These are phyloP conservation scores for Prunus armeniaca DNA, from an alignment of 306 rosid genomes.

Conservation along the genomic window DNA sequence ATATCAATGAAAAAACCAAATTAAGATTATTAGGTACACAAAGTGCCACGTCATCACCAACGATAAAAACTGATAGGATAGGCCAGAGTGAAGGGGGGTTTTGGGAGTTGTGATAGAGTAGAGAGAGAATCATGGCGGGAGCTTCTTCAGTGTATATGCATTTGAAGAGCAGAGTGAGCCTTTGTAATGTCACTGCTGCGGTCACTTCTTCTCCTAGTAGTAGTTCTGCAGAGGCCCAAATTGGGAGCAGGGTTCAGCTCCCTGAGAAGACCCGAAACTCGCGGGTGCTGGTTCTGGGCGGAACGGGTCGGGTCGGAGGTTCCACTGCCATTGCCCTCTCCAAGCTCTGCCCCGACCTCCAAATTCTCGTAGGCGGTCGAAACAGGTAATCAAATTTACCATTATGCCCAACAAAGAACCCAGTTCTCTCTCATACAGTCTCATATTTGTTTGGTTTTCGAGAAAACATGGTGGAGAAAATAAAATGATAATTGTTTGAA, in stretches of 20 bases:
- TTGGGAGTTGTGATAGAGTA: not conserved
- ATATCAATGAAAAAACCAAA: not conserved
- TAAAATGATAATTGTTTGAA: not conserved
- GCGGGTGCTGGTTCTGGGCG: conserved; percentile 75
- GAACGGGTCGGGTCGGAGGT: conserved; percentile 94
- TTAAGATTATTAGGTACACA: not conserved
- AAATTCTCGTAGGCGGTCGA: conserved; percentile 66
- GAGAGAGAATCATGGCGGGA: conserved; percentile 32
- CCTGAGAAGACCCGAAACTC: conserved; percentile 62
- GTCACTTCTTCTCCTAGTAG: not conserved
- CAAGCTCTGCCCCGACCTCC: conserved; percentile 64
- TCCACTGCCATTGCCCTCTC: conserved; percentile 87
- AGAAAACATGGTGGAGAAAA: not conserved
- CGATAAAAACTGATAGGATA: conserved; percentile 22
- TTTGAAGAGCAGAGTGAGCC: conserved; percentile 23
- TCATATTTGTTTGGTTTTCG: not conserved
- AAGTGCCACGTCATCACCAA: conserved; percentile 31
- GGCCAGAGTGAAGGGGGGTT: not conserved
- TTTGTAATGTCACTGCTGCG: not conserved
- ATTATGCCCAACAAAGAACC: not conserved
- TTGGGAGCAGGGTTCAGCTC: conserved; percentile 25
- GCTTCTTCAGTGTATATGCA: conserved; percentile 24
- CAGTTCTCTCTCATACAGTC: not conserved
- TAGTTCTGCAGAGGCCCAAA: not conserved
- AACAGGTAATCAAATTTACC: conserved; percentile 47